phyloP scores from a whole-genome alignment of 805 yeast species.

The Yarrowia sp. region DNA sequence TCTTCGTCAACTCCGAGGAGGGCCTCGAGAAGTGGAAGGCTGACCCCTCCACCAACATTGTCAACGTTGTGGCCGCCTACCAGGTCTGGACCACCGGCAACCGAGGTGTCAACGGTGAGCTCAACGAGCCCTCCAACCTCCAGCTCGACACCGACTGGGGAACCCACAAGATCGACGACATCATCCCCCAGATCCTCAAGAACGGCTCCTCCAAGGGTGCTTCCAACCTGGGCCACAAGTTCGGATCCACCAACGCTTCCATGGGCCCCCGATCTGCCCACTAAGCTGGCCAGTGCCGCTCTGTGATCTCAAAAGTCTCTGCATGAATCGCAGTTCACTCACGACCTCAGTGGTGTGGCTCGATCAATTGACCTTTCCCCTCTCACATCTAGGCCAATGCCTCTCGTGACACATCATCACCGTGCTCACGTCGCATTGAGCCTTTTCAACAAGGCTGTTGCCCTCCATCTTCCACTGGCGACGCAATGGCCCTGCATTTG shows the following conservation, averaged over 20 bases:
- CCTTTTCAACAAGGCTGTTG: background rate
- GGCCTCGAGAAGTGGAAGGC: slow-evolving; percentile 17
- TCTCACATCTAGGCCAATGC: background rate
- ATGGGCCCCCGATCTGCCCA: slow-evolving; percentile 33
- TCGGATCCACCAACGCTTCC: slow-evolving; percentile 39
- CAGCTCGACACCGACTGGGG: slow-evolving; percentile 39
- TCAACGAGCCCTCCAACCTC: slow-evolving; percentile 38
- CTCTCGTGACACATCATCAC: background rate
- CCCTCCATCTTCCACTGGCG: background rate
- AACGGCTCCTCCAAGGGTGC: slow-evolving; percentile 23
- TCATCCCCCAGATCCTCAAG: slow-evolving; percentile 30
- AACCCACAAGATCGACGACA: slow-evolving; percentile 37
- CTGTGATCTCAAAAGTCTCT: background rate
- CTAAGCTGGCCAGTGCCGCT: background rate
- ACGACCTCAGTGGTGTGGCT: background rate
- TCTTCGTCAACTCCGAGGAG: slow-evolving; percentile 37
- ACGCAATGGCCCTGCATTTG: slow-evolving; percentile 6
- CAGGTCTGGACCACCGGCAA: slow-evolving; percentile 39
- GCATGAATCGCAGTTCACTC: background rate
- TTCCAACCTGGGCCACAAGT: slow-evolving; percentile 22
- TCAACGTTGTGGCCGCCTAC: slow-evolving; percentile 35
- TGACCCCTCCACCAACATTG: slow-evolving; percentile 22
- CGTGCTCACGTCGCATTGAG: slow-evolving; percentile 8
- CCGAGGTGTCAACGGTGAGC: slow-evolving; percentile 34
- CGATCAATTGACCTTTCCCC: background rate